Conservation (phyloP, 768 basidiomycete genomes). For the Trametes sanguinea region DNA sequence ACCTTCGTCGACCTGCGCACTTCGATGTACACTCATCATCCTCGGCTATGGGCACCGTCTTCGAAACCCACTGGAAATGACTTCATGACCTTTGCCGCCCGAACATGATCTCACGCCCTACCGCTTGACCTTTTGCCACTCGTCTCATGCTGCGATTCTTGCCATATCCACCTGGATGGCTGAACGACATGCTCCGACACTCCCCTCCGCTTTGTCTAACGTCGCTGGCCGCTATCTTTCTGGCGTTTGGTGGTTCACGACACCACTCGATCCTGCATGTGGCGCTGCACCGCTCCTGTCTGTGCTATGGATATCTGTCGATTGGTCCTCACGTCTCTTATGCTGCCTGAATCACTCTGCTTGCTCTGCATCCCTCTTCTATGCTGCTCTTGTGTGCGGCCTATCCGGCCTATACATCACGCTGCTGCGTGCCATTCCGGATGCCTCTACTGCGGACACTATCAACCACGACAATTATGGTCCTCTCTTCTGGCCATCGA, state of each 20-base stretch:
- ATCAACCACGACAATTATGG: too few species aligned
- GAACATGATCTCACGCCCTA: not conserved
- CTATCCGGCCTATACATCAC: too few species aligned
- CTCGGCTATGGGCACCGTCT: not conserved
- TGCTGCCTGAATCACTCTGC: not conserved
- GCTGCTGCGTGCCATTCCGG: not conserved
- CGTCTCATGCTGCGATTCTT: not conserved
- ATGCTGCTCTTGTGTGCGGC: too few species aligned
- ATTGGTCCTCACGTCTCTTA: not conserved
- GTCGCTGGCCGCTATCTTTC: not conserved
- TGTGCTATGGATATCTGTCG: not conserved
- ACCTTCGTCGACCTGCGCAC: not conserved
- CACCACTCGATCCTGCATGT: not conserved
- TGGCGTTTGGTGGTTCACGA: too few species aligned
- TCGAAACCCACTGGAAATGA: not conserved
- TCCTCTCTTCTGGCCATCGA: not conserved
- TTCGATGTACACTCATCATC: not conserved
- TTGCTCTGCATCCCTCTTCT: too few species aligned
- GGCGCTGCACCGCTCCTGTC: constrained; percentile 8
- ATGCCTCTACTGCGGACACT: not conserved
- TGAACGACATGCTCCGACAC: not conserved
- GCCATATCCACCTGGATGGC: not conserved
- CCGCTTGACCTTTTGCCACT: not conserved
- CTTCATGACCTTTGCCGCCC: not conserved
- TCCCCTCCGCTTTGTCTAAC: too few species aligned